These are phyloP conservation scores for Jamesozyma rosinii DNA, from an alignment of 805 yeast genomes.

Conservation along the genomic window DNA sequence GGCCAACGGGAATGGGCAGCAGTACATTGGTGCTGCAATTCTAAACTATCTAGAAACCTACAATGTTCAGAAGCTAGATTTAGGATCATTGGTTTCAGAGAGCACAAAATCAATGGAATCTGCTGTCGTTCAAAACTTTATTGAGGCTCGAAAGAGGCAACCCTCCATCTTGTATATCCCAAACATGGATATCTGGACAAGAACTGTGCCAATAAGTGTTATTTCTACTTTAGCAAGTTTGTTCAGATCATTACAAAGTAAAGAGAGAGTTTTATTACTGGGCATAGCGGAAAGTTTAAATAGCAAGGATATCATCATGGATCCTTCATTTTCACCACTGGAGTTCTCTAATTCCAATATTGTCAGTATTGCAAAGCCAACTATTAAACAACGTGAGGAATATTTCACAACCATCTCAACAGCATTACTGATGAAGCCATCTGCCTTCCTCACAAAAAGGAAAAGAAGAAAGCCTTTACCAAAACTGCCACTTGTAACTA, in stretches of 20 bases:
- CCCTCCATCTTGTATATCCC: conserved; percentile 84
- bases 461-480: conserved; percentile 38
- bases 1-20: conserved; percentile 73
- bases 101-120: conserved; percentile 76
- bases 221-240: conserved; percentile 63
- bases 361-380: conserved; percentile 44
- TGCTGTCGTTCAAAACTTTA: conserved; percentile 68
- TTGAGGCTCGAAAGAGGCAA: conserved; percentile 81
- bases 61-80: conserved; percentile 77
- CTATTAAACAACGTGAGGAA: conserved; percentile 37
- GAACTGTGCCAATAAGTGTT: conserved; percentile 58
- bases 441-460: conserved; percentile 55
- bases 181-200: conserved; percentile 66
- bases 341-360: conserved; percentile 32
- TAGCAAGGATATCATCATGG: conserved; percentile 32
- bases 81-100: conserved; percentile 69
- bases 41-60: conserved; percentile 79
- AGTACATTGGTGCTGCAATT: conserved; percentile 72
- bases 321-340: conserved; percentile 7
- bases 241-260: conserved; percentile 56
- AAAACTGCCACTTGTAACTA: conserved; percentile 31
- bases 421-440: conserved; percentile 59
- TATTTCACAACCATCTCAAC: conserved; percentile 49
- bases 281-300: conserved; percentile 55
- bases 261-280: conserved; percentile 63